Conservation (phyloP, 1,139 yeast genomes). For the Scheffersomyces insectosa region DNA sequence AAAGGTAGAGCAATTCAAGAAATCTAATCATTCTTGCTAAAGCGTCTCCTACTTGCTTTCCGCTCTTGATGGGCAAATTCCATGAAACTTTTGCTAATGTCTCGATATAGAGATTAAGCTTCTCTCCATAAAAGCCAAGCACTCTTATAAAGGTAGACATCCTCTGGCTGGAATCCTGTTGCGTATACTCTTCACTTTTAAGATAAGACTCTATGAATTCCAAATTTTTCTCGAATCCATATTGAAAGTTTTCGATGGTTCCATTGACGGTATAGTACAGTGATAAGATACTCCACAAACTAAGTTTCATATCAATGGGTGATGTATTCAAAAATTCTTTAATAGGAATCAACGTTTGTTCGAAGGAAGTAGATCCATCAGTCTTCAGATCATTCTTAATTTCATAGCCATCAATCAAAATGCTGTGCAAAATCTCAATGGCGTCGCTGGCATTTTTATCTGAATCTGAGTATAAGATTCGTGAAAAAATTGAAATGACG, state of each 20-base stretch:
- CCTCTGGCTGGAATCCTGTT: slow-evolving; percentile 11
- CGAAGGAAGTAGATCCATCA: too few species aligned
- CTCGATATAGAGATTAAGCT: slow-evolving; percentile 26
- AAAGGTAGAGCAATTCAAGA: slow-evolving; percentile 42
- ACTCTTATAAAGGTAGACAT: slow-evolving; percentile 24
- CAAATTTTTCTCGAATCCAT: slow-evolving; percentile 58
- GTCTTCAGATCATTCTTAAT: slow-evolving; percentile 10
- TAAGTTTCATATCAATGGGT: slow-evolving; percentile 65
- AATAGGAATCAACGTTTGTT: slow-evolving; percentile 45
- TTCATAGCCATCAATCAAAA: slow-evolving; percentile 28
- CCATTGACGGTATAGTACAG: slow-evolving; percentile 53
- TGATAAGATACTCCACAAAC: slow-evolving; percentile 75
- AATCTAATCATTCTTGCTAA: slow-evolving; percentile 24
- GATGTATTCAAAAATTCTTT: slow-evolving; percentile 59
- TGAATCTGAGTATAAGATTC: slow-evolving; percentile 46
- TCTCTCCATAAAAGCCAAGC: slow-evolving; percentile 49
- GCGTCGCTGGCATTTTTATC: slow-evolving; percentile 45
- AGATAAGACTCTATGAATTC: slow-evolving; percentile 41
- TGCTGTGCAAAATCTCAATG: slow-evolving; percentile 54
- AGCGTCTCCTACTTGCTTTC: slow-evolving; percentile 2
- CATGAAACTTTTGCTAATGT: slow-evolving; percentile 24
- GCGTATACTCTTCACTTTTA: slow-evolving; percentile 17
- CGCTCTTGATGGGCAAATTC: slow-evolving; percentile 15
- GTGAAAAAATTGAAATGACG: slow-evolving; percentile 67
- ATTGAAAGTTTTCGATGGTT: slow-evolving; percentile 41